These are phyloP conservation scores for Schwanniomyces sp. DNA, from an alignment of 805 yeast species.

Conservation along the genomic window DNA sequence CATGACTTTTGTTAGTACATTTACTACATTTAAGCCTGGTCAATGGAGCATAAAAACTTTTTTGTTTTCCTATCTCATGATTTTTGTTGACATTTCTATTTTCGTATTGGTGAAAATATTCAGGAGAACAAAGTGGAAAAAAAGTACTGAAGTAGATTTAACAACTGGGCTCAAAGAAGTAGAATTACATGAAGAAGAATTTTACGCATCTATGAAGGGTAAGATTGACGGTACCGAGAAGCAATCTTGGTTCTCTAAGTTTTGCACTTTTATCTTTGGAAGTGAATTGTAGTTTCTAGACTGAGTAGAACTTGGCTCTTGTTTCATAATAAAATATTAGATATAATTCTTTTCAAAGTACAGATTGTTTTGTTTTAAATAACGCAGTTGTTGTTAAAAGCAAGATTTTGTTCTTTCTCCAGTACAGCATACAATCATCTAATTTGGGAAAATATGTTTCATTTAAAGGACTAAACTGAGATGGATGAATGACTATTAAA, in stretches of 20 bases:
- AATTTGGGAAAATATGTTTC: too few species aligned
- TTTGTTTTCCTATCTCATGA: conserved; percentile 42
- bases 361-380: too few species aligned
- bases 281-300: conserved; percentile 14
- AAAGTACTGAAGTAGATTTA: conserved; percentile 36
- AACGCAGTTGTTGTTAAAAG: too few species aligned
- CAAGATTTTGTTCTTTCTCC: too few species aligned
- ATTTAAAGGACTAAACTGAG: too few species aligned
- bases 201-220: conserved; percentile 16
- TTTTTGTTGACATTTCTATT: conserved; percentile 38
- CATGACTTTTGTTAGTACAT: conserved; percentile 35
- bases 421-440: too few species aligned
- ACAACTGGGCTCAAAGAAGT: conserved; percentile 38
- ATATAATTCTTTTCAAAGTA: too few species aligned
- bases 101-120: conserved; percentile 36
- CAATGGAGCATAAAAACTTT: conserved; percentile 38
- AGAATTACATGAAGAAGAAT: conserved; percentile 36
- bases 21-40: conserved; percentile 41
- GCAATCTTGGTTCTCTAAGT: conserved; percentile 12
- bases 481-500: too few species aligned
- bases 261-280: conserved; percentile 22
- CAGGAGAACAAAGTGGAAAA: conserved; percentile 34
- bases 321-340: too few species aligned
- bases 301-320: background rate
- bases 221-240: conserved; percentile 18